Percentiles rank a stretch among this genome's conserved stretches.
Evolutionary conservation across 2,329 filamentous ascomycete genomes (phyloP).

Genomic region (Onygenales sp.): DNA sequence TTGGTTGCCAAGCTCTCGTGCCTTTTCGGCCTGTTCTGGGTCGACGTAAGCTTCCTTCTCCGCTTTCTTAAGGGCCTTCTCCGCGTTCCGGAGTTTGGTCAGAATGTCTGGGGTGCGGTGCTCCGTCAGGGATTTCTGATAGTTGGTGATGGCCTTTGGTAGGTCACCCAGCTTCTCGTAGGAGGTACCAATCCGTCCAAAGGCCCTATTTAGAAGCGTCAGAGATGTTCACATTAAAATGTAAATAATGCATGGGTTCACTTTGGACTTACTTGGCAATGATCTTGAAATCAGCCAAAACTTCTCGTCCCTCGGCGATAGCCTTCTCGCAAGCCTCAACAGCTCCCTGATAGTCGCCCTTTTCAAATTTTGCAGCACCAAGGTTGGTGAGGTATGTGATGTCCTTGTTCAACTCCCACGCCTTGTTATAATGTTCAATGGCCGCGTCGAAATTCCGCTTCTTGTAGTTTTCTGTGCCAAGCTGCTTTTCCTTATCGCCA

Average conservation of each 20-base stretch:
- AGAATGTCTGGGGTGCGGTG: conserved; percentile 93
- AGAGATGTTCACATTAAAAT: conserved; percentile 2
- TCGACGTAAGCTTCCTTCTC: conserved; percentile 77
- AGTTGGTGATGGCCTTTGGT: conserved; percentile 71
- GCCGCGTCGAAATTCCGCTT: conserved; percentile 94
- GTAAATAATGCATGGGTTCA: neutral
- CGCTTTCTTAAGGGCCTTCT: conserved; percentile 72
- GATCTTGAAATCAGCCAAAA: conserved; percentile 94
- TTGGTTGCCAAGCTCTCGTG: conserved; percentile 85
- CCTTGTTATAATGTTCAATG: conserved; percentile 87
- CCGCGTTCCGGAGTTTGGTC: conserved; percentile 79
- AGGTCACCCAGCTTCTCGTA: conserved; percentile 86
- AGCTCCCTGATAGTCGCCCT: conserved; percentile 81
- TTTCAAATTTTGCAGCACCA: conserved; percentile 88
- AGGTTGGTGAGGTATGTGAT: conserved; percentile 97
- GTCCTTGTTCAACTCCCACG: conserved; percentile 91
- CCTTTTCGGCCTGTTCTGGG: conserved; percentile 86
- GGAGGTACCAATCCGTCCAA: conserved; percentile 84
- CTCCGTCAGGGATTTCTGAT: conserved; percentile 88
- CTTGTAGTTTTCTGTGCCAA: conserved; percentile 95
- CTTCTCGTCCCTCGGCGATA: conserved; percentile 76
- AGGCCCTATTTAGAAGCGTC: conserved; percentile 46
- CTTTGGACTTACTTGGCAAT: conserved; percentile 65
- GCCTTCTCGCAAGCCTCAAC: conserved; percentile 84
- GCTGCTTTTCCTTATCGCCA: conserved; percentile 87